phyloP scores from a whole-genome alignment of 2,329 filamentous ascomycete genomes.

The Alternaria triticimaculans region DNA sequence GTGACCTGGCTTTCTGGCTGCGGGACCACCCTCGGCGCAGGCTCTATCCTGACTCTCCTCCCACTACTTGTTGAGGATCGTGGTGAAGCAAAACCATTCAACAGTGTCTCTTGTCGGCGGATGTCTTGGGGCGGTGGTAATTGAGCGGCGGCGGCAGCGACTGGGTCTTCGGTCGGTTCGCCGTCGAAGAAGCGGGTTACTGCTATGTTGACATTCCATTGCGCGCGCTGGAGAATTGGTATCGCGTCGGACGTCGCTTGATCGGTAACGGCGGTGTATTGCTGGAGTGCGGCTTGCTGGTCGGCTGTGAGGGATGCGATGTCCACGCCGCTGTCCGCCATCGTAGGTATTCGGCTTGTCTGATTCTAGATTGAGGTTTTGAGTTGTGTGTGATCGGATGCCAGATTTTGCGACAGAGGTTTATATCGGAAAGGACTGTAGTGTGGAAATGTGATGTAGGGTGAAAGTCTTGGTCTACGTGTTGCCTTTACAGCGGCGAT shows the following conservation, averaged over 20 bases:
- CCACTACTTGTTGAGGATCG: constrained; percentile 42
- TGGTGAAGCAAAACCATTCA: constrained; percentile 55
- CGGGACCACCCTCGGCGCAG: constrained; percentile 85
- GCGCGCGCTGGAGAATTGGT: constrained; percentile 78
- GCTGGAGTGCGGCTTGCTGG: constrained; percentile 85
- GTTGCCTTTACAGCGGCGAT: constrained; percentile 23
- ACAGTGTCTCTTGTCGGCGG: constrained; percentile 75
- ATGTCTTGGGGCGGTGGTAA: constrained; percentile 68
- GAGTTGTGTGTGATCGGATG: not conserved
- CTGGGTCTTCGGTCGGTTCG: constrained; percentile 76
- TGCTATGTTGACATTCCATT: constrained; percentile 98
- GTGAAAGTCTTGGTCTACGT: constrained; percentile 8
- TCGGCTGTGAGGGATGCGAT: constrained; percentile 73
- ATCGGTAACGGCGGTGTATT: constrained; percentile 86
- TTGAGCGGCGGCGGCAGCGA: constrained; percentile 72
- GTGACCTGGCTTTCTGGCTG: constrained; percentile 70
- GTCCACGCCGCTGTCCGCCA: constrained; percentile 58
- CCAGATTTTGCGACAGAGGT: not conserved
- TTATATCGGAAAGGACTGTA: constrained; percentile 26
- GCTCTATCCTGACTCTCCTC: constrained; percentile 58
- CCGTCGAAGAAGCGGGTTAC: constrained; percentile 98
- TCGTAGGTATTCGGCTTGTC: constrained; percentile 15
- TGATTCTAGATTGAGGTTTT: not conserved
- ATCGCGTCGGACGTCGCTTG: constrained; percentile 80
- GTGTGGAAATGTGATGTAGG: constrained; percentile 5